Evolutionary conservation across 2,329 filamentous ascomycete genomes (phyloP), one percentile per base, ranked within the genome.

Genomic region (Talaromyces rugulosus): DNA sequence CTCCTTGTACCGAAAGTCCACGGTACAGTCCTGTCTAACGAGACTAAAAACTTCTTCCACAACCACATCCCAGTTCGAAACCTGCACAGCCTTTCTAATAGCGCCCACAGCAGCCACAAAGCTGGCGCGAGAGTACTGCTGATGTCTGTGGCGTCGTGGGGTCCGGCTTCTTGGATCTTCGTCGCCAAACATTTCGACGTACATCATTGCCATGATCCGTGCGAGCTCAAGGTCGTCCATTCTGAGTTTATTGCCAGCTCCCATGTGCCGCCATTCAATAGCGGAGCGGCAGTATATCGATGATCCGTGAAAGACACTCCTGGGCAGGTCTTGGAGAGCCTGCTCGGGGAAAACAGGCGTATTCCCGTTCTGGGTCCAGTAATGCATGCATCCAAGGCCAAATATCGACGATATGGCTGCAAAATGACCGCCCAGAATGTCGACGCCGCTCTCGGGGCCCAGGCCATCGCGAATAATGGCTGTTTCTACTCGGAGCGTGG

Each of bases 51-150:
- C 7, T 4, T 56, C 31, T 5, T 56, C 18, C 2, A 56, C 14
- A 16, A 56, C 18, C 31, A n/a, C 34, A 4, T 40, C 31, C 54
- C 54, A 70, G 18, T 66, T 62, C 3, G 23, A 30, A 14, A 62
- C 63, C 6, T 56, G 33, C n/a, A 69, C 62, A 16, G 42, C 66
- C n/a, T 59, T 60, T 55, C 68, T 69, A 23, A 72, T 59, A 16
- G 69, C 57, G 4, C 59, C 44, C 27, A 75, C 60, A 12, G 75
- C 66, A 9, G 63, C 61, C 40, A 63, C 69, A 47, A 74, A 62
- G 34, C 68, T 68, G 11, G 64, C 63, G 33, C 73, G 67, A 30
- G 66, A 64, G 58, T 73, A 72, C 36, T 64, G 64, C 23, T 44
- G 34, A n/a, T 66, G 31, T 23, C 62, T 60, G 40, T 59, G 42